These are phyloP conservation scores for Nigrospora osmanthi DNA, from an alignment of 2,329 filamentous ascomycete genomes.

Conservation along the genomic window DNA sequence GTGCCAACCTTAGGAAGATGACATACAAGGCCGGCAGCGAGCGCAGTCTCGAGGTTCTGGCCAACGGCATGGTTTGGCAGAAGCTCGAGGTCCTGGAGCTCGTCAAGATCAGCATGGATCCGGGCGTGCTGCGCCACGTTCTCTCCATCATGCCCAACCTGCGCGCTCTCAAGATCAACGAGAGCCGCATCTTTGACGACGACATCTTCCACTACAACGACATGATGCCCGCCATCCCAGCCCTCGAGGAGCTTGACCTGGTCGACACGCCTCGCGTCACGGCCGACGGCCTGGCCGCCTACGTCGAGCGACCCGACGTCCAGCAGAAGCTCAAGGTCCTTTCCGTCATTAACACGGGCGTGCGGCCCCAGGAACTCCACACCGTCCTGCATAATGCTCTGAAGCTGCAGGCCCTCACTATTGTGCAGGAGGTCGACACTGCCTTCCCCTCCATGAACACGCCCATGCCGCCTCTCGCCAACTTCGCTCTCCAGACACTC, in stretches of 20 bases:
- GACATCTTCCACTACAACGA: slow-evolving; percentile 63
- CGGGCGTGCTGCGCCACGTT: slow-evolving; percentile 61
- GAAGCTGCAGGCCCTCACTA: slow-evolving; percentile 47
- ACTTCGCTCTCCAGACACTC: slow-evolving; percentile 60
- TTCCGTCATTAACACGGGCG: slow-evolving; percentile 63
- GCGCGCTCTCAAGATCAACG: slow-evolving; percentile 65
- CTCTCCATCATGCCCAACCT: slow-evolving; percentile 60
- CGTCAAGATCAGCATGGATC: slow-evolving; percentile 60
- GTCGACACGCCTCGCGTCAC: slow-evolving; percentile 67
- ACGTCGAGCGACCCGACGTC: slow-evolving; percentile 55
- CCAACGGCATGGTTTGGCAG: slow-evolving; percentile 58
- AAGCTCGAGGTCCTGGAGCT: slow-evolving; percentile 69
- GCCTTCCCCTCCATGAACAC: slow-evolving; percentile 39
- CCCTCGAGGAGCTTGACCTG: slow-evolving; percentile 65
- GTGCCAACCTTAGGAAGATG: slow-evolving; percentile 83
- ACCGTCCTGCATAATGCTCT: slow-evolving; percentile 51
- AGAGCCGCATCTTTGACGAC: slow-evolving; percentile 65
- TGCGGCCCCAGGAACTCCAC: slow-evolving; percentile 55
- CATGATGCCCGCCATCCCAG: slow-evolving; percentile 63
- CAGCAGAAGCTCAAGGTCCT: slow-evolving; percentile 58
- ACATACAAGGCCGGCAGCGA: slow-evolving; percentile 74
- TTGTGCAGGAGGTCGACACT: slow-evolving; percentile 41
- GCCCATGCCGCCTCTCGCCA: slow-evolving; percentile 56
- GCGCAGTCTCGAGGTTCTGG: slow-evolving; percentile 63
- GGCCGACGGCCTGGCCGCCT: slow-evolving; percentile 58